Percentiles rank a stretch among this genome's conserved stretches.
Conservation (phyloP, 805 yeast genomes). For the Grigorovia yakushimaensis region DNA sequence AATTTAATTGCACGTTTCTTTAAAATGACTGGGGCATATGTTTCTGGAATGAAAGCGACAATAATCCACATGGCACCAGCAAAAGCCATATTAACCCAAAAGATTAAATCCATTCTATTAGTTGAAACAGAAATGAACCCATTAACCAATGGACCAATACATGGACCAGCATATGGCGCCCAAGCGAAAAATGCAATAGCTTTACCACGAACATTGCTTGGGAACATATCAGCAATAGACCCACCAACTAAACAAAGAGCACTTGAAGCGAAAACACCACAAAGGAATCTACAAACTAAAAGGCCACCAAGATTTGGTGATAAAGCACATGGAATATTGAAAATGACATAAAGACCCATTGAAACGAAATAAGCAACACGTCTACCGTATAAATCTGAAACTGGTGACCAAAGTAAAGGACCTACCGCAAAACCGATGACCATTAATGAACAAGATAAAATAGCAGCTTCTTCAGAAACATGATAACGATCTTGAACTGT, state of each 20-base stretch:
- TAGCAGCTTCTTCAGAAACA: slow-evolving; percentile 72
- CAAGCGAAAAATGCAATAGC: slow-evolving; percentile 89
- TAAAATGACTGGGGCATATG: slow-evolving; percentile 75
- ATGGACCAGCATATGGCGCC: slow-evolving; percentile 91
- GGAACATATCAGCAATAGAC: slow-evolving; percentile 81
- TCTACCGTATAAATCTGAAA: slow-evolving; percentile 79
- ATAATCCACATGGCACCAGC: slow-evolving; percentile 75
- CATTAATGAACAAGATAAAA: slow-evolving; percentile 74
- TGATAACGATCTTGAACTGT: slow-evolving; percentile 53
- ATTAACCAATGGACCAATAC: slow-evolving; percentile 76
- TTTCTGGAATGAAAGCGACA: slow-evolving; percentile 69
- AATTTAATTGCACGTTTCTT: slow-evolving; percentile 53
- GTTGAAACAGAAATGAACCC: slow-evolving; percentile 75
- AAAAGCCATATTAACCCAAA: slow-evolving; percentile 91
- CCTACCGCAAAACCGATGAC: slow-evolving; percentile 83
- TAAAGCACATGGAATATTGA: slow-evolving; percentile 81
- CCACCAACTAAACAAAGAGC: slow-evolving; percentile 87
- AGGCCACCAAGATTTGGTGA: slow-evolving; percentile 76
- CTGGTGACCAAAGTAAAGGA: slow-evolving; percentile 83
- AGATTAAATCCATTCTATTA: slow-evolving; percentile 56
- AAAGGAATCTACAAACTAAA: slow-evolving; percentile 71
- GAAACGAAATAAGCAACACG: slow-evolving; percentile 74
- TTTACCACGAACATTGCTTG: slow-evolving; percentile 69
- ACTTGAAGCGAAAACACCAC: slow-evolving; percentile 80
- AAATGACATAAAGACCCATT: slow-evolving; percentile 60